Conservation (phyloP, 306 rosid genomes). For the Quercus wislizeni region DNA sequence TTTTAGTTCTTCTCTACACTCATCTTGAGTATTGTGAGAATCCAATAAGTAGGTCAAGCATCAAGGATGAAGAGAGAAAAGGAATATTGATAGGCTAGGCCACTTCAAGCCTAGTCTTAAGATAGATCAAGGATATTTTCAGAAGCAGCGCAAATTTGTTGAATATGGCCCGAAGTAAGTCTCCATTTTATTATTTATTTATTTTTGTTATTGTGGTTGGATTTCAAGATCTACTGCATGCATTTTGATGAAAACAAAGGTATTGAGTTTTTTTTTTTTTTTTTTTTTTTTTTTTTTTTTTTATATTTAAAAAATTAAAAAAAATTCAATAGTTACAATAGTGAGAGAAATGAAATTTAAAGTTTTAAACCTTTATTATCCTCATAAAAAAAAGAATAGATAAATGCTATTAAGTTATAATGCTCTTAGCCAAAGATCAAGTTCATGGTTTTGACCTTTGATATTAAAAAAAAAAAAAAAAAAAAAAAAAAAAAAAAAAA, state of each 20-base stretch:
- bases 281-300: no score
- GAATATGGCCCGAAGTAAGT: constrained; percentile 29
- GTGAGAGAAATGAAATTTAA: no score
- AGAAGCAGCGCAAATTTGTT: not conserved
- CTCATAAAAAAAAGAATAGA: no score
- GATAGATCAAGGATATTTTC: not conserved
- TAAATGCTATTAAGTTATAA: no score
- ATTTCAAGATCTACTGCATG: not conserved
- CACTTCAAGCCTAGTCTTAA: not conserved
- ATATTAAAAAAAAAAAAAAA: not conserved
- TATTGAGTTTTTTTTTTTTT: no score
- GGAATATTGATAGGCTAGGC: not conserved
- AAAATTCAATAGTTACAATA: no score
- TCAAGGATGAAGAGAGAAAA: not conserved
- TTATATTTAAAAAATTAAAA: no score
- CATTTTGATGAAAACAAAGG: not conserved
- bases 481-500: no score
- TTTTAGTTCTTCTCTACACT: not conserved
- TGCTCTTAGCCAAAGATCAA: not conserved
- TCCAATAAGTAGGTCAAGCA: not conserved
- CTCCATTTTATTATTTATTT: not conserved
- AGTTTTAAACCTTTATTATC: no score
- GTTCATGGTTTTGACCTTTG: not conserved
- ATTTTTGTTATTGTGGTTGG: not conserved
- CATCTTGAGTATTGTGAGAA: not conserved